A percentile compares a stretch with the other conserved stretches of the same genome.
Evolutionary conservation across 495 filamentous ascomycete genomes (phyloP).

Genomic region (Cenococcum geophilum): DNA sequence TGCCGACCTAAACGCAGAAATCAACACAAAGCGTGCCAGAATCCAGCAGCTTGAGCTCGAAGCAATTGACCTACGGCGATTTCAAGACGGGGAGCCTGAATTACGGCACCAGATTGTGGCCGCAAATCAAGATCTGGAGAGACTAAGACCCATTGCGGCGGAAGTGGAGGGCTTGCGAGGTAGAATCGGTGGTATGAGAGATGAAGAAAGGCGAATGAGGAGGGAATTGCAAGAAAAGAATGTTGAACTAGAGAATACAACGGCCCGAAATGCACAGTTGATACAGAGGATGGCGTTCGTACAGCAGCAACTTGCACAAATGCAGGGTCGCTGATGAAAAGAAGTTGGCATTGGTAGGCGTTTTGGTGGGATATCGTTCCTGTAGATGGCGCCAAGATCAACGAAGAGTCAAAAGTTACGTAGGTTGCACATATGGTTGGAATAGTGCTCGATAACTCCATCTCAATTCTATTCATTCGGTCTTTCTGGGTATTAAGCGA

Average conservation of each 20-base stretch:
- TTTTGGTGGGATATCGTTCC: too few relatives aligned
- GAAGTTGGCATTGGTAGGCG: too few relatives aligned
- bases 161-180: background rate
- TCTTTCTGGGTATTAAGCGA: too few relatives aligned
- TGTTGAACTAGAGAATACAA: background rate
- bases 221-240: constrained; percentile 1
- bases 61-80: background rate
- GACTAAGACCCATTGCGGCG: background rate
- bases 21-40: background rate
- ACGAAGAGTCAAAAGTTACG: too few relatives aligned
- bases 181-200: background rate
- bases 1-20: background rate
- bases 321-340: too few relatives aligned
- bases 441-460: too few relatives aligned
- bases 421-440: too few relatives aligned
- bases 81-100: background rate
- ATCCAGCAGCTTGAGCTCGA: background rate
- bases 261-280: background rate
- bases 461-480: too few relatives aligned
- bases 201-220: background rate
- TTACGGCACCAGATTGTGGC: background rate
- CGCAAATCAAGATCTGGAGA: background rate
- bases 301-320: constrained; percentile 1
- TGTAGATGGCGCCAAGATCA: too few relatives aligned
- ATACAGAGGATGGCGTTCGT: background rate